phyloP scores from a whole-genome alignment of 768 basidiomycete species.

The Tricholoma bakamatsutake region DNA sequence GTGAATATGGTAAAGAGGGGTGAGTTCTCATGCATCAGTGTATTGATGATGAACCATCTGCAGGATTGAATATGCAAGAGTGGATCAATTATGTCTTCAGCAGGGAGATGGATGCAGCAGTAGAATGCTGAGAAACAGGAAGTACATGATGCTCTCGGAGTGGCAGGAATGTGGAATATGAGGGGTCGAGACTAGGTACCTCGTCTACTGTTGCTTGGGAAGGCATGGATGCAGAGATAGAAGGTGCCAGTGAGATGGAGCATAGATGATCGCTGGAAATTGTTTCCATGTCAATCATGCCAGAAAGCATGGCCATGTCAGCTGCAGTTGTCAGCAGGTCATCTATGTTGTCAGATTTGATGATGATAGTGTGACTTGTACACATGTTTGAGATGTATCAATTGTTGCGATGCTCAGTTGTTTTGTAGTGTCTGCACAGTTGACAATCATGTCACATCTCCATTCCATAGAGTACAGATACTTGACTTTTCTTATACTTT shows the following conservation, averaged over 20 bases:
- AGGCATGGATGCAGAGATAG: not conserved
- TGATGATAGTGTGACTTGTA: not conserved
- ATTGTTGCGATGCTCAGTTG: not conserved
- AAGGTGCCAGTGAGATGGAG: not conserved
- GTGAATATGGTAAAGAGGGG: no score
- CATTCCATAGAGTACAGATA: conserved; percentile 2
- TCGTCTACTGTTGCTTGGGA: not conserved
- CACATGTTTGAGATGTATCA: not conserved
- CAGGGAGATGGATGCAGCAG: no score
- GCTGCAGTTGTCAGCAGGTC: not conserved
- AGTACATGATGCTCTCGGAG: not conserved
- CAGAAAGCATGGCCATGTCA: not conserved
- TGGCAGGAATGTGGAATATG: not conserved
- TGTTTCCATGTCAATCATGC: not conserved
- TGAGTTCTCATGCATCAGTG: no score
- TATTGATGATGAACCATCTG: no score
- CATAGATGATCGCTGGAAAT: not conserved
- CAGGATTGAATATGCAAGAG: no score
- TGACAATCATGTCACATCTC: not conserved
- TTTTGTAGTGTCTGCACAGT: conserved; percentile 1
- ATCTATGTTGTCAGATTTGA: not conserved
- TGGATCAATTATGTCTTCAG: not conserved
- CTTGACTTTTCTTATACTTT: no score
- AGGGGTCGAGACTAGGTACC: not conserved
- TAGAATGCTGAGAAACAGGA: not conserved